phyloP scores from a whole-genome alignment of 495 filamentous ascomycete species.

The Neurospora sp. region DNA sequence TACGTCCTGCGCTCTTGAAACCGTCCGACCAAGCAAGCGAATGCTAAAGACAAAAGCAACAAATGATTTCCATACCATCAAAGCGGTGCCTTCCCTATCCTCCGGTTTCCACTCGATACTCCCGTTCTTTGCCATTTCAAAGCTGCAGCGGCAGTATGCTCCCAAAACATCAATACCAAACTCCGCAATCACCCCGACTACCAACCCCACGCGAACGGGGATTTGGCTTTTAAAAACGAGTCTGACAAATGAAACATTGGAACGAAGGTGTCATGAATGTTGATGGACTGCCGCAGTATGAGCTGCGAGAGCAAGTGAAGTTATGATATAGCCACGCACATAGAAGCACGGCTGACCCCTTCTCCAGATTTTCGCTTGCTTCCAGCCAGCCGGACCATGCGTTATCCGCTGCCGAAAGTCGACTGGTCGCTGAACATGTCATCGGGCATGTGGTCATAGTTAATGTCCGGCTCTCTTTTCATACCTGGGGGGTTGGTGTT shows the following conservation, averaged over 20 bases:
- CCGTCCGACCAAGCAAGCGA: neutral
- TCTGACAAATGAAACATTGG: neutral
- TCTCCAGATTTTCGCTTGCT: neutral
- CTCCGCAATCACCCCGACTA: neutral
- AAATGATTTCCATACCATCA: neutral
- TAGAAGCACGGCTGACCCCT: neutral
- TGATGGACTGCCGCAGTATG: neutral
- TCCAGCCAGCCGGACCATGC: neutral
- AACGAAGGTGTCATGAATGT: neutral
- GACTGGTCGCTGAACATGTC: slow-evolving; percentile 15
- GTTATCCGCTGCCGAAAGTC: slow-evolving; percentile 6
- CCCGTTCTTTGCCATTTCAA: neutral
- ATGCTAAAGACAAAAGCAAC: neutral
- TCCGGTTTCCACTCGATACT: neutral
- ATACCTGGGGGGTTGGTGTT: slow-evolving; percentile 5
- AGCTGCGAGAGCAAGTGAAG: neutral
- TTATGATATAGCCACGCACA: neutral
- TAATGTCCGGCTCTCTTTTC: slow-evolving; percentile 16
- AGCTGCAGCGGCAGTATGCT: neutral
- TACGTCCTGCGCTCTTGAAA: neutral
- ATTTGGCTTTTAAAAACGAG: neutral
- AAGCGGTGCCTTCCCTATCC: neutral
- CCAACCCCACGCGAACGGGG: neutral
- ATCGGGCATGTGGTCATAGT: slow-evolving; percentile 24
- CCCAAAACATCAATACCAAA: neutral